These are phyloP conservation scores for Amanita polypyramis DNA, from an alignment of 768 basidiomycete species.

Conservation along the genomic window DNA sequence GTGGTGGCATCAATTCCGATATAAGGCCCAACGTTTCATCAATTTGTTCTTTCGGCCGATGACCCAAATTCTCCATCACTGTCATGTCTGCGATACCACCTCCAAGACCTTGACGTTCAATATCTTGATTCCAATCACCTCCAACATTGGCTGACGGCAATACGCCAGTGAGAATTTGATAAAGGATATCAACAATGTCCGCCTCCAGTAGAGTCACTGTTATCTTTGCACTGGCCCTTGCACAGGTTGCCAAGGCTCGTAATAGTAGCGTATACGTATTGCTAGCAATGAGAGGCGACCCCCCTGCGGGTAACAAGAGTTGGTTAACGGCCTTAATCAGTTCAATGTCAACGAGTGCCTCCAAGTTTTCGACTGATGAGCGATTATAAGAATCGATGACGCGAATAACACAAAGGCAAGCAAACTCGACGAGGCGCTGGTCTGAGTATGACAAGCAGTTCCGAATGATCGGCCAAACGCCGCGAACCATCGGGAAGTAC, in stretches of 20 bases:
- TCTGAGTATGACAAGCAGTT: constrained; percentile 89
- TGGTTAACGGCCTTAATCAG: constrained; percentile 78
- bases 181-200: constrained; percentile 84
- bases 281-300: constrained; percentile 74
- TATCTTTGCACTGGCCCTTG: constrained; percentile 81
- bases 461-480: constrained; percentile 87
- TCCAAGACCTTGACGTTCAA: constrained; percentile 67
- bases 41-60: constrained; percentile 93
- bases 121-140: constrained; percentile 45
- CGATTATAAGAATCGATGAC: constrained; percentile 90
- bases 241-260: constrained; percentile 80
- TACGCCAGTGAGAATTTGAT: constrained; percentile 93
- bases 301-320: constrained; percentile 77
- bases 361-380: constrained; percentile 75
- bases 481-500: constrained; percentile 79
- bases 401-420: constrained; percentile 89
- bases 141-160: constrained; percentile 54
- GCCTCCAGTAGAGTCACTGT: constrained; percentile 82
- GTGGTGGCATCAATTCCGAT: constrained; percentile 86
- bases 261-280: constrained; percentile 86
- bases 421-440: constrained; percentile 95
- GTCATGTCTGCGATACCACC: constrained; percentile 93
- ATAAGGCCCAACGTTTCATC: constrained; percentile 88
- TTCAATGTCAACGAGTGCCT: constrained; percentile 71
- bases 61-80: constrained; percentile 94